Evolutionary conservation across 2,329 filamentous ascomycete genomes (phyloP).

Genomic region (Scytalidium sp.): DNA sequence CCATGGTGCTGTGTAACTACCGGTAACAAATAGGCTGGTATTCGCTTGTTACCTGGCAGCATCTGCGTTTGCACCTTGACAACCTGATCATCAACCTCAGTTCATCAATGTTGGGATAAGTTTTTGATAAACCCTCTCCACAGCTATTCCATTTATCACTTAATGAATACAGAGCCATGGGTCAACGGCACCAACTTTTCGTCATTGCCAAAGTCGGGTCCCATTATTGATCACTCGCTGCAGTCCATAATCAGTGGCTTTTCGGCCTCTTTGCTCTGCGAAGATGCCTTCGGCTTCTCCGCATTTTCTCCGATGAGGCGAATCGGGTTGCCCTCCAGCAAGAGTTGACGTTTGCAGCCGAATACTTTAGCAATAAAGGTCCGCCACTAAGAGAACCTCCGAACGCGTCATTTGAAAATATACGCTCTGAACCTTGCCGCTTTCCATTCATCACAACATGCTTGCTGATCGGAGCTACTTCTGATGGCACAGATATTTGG

Average conservation of each 20-base stretch:
- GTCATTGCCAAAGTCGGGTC: constrained; percentile 20
- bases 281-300: constrained; percentile 8
- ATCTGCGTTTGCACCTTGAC: too few species aligned
- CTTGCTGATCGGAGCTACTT: constrained; percentile 11
- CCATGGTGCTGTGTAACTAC: too few species aligned
- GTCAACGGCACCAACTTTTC: constrained; percentile 24
- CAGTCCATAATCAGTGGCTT: constrained; percentile 11
- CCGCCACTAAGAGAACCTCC: background rate
- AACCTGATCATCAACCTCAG: too few species aligned
- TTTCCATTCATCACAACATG: constrained; percentile 20
- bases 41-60: too few species aligned
- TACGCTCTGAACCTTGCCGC: background rate
- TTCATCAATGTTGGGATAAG: too few species aligned
- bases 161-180: constrained; percentile 13
- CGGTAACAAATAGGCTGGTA: too few species aligned
- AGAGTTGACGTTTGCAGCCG: constrained; percentile 9
- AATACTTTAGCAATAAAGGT: constrained; percentile 2
- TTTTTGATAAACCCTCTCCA: too few species aligned
- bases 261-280: constrained; percentile 7
- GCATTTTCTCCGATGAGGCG: constrained; percentile 12
- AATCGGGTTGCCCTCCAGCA: constrained; percentile 17
- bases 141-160: too few species aligned
- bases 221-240: constrained; percentile 22
- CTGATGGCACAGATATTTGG: background rate
- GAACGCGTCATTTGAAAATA: background rate